Conservation (phyloP, 2,329 filamentous ascomycete genomes). For the Monosporascus sp. region DNA sequence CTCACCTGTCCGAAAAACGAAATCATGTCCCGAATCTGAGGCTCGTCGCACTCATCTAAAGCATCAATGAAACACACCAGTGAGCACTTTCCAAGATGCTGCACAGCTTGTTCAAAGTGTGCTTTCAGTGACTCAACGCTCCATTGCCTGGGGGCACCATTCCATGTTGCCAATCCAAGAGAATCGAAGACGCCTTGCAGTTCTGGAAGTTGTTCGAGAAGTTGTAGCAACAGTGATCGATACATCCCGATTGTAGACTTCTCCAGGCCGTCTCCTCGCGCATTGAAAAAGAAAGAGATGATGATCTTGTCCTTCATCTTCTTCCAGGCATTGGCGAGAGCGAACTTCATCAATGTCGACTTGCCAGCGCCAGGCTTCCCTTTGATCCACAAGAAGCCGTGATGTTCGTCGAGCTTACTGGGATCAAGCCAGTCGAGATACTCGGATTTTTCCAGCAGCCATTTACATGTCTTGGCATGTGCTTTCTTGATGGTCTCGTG, state of each 20-base stretch:
- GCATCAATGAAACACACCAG: conserved; percentile 27
- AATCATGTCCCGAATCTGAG: conserved; percentile 37
- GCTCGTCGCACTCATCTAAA: conserved; percentile 43
- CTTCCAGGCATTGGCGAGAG: conserved; percentile 12
- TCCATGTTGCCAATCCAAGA: not conserved
- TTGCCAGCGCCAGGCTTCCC: conserved; percentile 30
- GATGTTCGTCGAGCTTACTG: conserved; percentile 6
- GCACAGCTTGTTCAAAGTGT: conserved; percentile 16
- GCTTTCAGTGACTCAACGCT: conserved; percentile 15
- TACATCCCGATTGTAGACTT: conserved; percentile 44
- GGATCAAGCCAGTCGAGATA: conserved; percentile 35
- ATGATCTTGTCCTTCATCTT: conserved; percentile 16
- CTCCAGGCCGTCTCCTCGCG: conserved; percentile 37
- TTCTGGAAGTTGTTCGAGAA: conserved; percentile 31
- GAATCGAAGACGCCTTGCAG: conserved; percentile 29
- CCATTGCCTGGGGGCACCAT: not conserved
- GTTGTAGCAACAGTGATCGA: conserved; percentile 41
- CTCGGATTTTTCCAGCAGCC: conserved; percentile 30
- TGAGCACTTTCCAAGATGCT: conserved; percentile 1
- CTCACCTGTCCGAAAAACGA: conserved; percentile 35
- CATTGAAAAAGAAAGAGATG: conserved; percentile 46
- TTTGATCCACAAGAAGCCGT: conserved; percentile 29
- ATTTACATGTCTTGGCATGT: conserved; percentile 33
- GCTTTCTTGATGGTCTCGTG: conserved; percentile 27
- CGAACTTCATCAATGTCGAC: conserved; percentile 40